Conservation (phyloP, 2,329 filamentous ascomycete genomes). For the Trichoderma sp. region DNA sequence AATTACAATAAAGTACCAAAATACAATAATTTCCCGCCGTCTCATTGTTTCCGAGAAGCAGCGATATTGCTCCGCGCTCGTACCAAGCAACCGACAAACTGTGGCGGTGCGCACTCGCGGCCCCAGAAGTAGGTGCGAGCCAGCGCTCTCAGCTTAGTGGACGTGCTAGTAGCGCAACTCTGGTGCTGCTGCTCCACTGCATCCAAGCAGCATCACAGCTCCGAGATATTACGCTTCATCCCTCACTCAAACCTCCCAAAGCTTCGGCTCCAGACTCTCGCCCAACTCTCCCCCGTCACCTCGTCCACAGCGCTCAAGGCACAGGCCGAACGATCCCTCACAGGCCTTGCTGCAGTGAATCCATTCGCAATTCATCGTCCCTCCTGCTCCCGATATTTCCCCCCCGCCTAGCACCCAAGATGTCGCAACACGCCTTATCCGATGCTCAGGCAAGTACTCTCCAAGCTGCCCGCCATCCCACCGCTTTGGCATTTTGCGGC, state of each 20-base stretch:
- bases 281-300: neutral
- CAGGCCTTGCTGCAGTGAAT: neutral
- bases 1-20: neutral
- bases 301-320: neutral
- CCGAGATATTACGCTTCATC: conserved; percentile 18
- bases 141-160: neutral
- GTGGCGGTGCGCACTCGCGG: conserved; percentile 17
- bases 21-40: neutral
- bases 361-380: neutral
- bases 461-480: neutral
- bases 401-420: conserved; percentile 48
- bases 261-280: neutral
- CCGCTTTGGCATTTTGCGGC: conserved; percentile 22
- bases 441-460: conserved; percentile 78
- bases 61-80: neutral
- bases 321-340: neutral
- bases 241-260: neutral
- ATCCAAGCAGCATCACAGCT: conserved; percentile 16
- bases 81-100: neutral
- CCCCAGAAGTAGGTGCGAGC: conserved; percentile 16
- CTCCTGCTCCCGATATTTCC: neutral
- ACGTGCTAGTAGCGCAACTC: conserved; percentile 6
- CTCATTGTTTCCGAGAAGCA: neutral
- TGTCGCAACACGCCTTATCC: conserved; percentile 96
- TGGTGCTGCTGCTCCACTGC: neutral